phyloP scores from a whole-genome alignment of 2,329 filamentous ascomycete genomes.

The Hirsutella rhossiliensis region DNA sequence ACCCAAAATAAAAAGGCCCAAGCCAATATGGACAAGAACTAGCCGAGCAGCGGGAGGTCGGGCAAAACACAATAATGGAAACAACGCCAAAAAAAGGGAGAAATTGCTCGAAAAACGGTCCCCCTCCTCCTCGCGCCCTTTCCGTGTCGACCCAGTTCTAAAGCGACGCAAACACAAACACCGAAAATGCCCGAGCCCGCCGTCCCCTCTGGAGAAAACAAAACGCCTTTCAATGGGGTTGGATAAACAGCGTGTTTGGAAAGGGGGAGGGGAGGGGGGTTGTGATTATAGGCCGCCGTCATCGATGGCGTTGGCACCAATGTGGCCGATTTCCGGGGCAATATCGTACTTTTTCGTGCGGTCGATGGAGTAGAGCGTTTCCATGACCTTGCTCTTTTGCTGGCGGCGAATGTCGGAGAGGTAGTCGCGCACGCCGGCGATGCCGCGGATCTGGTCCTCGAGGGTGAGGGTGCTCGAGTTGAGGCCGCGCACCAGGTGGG shows the following conservation, averaged over 20 bases:
- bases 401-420: constrained; percentile 62
- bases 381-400: constrained; percentile 75
- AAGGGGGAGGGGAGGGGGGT: background rate
- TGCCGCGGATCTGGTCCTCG: constrained; percentile 73
- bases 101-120: too few relatives aligned
- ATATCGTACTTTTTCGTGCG: constrained; percentile 4
- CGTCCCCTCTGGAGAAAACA: too few relatives aligned
- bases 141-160: too few relatives aligned
- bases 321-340: constrained; percentile 12
- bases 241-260: background rate
- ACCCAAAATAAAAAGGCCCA: too few relatives aligned
- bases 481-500: constrained; percentile 62
- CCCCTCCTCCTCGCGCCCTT: too few relatives aligned
- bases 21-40: too few relatives aligned
- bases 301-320: background rate
- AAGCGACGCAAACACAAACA: too few relatives aligned
- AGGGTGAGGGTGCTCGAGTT: constrained; percentile 60
- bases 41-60: too few relatives aligned
- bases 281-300: background rate
- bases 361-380: constrained; percentile 40
- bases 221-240: too few relatives aligned
- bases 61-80: too few relatives aligned
- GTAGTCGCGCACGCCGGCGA: constrained; percentile 70
- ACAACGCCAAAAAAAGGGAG: too few relatives aligned
- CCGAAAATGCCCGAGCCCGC: too few relatives aligned